Evolutionary conservation across 371 early-diverging fungal species (phyloP).

Genomic region (Amoeboradix gromovi): DNA sequence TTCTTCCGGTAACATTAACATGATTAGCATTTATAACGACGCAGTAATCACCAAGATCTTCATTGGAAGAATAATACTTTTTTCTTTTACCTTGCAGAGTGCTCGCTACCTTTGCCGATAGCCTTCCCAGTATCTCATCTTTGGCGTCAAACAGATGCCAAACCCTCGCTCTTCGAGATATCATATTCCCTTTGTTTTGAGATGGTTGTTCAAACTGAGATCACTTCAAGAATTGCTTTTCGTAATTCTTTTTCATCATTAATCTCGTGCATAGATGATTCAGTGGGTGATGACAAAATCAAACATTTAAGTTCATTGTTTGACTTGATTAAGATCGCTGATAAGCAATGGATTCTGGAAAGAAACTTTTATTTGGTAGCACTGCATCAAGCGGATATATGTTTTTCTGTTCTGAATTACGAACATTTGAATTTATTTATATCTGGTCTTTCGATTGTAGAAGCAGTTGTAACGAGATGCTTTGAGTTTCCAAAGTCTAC

Average conservation of each 20-base stretch:
- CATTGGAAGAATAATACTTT: constrained; percentile 11
- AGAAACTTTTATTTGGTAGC: neutral
- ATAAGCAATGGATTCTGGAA: neutral
- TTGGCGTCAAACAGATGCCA: neutral
- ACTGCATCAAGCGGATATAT: neutral
- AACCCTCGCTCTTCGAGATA: too few relatives aligned
- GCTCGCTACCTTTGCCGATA: neutral
- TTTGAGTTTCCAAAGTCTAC: neutral
- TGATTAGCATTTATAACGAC: constrained; percentile 78
- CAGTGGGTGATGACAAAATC: too few relatives aligned
- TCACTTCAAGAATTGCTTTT: too few relatives aligned
- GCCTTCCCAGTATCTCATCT: neutral
- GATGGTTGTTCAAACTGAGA: too few relatives aligned
- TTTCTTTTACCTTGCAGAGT: neutral
- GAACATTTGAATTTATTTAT: neutral
- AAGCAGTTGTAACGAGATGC: neutral
- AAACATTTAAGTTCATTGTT: too few relatives aligned
- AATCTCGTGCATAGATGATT: too few relatives aligned
- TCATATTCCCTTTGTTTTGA: too few relatives aligned
- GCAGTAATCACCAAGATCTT: constrained; percentile 87
- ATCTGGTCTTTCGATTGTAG: neutral
- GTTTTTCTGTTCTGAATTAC: neutral
- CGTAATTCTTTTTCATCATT: too few relatives aligned
- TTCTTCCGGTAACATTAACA: constrained; percentile 51
- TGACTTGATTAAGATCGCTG: neutral